Evolutionary conservation across 202 grass and related monocot species (phyloP).

Genomic region (Carex arenaria): DNA sequence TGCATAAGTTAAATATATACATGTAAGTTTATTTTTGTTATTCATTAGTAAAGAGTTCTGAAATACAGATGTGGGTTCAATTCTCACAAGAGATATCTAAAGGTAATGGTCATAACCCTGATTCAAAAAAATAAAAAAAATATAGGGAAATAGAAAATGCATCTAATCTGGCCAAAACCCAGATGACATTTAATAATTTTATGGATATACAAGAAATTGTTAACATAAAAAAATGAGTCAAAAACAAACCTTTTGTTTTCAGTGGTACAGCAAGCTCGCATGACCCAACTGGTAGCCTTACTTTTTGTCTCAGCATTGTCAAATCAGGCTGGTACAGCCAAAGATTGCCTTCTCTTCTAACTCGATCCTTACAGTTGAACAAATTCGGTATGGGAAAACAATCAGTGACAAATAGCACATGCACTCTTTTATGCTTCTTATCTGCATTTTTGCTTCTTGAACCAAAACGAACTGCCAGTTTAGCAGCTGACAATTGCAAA

Average conservation of each 20-base stretch:
- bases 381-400: conserved; percentile 88
- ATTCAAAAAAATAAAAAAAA: background rate
- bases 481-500: conserved; percentile 76
- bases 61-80: background rate
- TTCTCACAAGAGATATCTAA: background rate
- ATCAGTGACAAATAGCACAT: conserved; percentile 79
- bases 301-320: conserved; percentile 60
- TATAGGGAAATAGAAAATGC: background rate
- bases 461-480: conserved; percentile 45
- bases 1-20: conserved; percentile 29
- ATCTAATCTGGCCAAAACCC: background rate
- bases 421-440: conserved; percentile 34
- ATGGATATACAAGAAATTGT: background rate
- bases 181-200: background rate
- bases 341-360: conserved; percentile 65
- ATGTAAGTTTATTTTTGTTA: background rate
- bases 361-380: conserved; percentile 72
- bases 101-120: background rate
- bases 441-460: conserved; percentile 14
- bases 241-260: conserved; percentile 62
- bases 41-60: background rate
- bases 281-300: conserved; percentile 72
- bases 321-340: conserved; percentile 78
- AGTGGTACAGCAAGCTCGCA: conserved; percentile 87
- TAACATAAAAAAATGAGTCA: background rate